phyloP scores from a whole-genome alignment of 129 eudicot genomes.

The carrot (Daucus carota) region DNA sequence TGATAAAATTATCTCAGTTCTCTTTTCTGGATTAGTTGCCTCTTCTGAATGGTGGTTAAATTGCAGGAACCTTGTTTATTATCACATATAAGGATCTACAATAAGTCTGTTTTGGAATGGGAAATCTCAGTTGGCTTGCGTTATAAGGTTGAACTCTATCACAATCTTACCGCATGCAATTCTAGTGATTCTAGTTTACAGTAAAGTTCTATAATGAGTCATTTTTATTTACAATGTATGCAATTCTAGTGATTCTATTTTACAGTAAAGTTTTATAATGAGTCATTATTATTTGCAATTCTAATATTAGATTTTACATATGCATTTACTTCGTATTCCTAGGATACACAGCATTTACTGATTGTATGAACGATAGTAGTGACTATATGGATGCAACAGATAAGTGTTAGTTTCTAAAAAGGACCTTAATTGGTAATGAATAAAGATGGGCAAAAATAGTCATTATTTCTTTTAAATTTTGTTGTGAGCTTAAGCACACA shows the following conservation, averaged over 20 bases:
- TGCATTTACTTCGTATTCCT: background rate
- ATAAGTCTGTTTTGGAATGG: conserved; percentile 96
- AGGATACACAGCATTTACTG: background rate
- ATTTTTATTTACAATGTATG: no score
- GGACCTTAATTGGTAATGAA: background rate
- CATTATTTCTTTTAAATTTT: background rate
- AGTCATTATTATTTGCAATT: background rate
- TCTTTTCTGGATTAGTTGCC: background rate
- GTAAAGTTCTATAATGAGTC: no score
- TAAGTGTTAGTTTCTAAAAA: background rate
- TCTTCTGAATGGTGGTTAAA: conserved; percentile 2
- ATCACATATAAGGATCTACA: conserved; percentile 86
- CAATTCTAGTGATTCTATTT: no score
- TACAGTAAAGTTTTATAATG: background rate
- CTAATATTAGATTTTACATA: background rate
- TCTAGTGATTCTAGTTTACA: no score
- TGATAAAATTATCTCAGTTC: background rate
- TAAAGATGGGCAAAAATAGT: background rate
- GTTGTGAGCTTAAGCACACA: background rate
- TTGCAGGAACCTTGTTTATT: conserved; percentile 89
- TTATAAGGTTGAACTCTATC: conserved; percentile 56
- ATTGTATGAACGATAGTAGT: background rate
- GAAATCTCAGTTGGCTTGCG: conserved; percentile 89
- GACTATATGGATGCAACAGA: background rate
- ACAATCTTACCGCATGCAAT: background rate